phyloP scores from a whole-genome alignment of 148 eudicot genomes.

The Rhododendron kiyosumense region DNA sequence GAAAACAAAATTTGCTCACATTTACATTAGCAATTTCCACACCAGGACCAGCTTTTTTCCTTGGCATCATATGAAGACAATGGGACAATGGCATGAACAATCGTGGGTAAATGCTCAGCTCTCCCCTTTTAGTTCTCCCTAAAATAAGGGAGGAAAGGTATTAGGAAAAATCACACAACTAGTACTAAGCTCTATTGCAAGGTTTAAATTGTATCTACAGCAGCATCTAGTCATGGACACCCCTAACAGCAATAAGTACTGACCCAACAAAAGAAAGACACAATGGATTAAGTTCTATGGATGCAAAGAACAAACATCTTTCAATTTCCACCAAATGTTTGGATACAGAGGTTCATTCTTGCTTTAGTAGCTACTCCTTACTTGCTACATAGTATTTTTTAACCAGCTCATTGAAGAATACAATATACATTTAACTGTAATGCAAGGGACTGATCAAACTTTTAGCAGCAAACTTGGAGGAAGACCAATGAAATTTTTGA shows the following conservation, averaged over 20 bases:
- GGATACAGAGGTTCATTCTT: background rate
- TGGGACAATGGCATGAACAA: conserved; percentile 64
- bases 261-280: background rate
- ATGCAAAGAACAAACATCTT: background rate
- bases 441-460: background rate
- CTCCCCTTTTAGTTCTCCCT: conserved; percentile 95
- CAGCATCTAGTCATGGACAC: background rate
- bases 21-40: conserved; percentile 48
- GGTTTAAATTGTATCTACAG: background rate
- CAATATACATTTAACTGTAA: background rate
- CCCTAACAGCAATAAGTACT: background rate
- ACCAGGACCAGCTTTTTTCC: conserved; percentile 58
- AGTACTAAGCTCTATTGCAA: background rate
- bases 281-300: background rate
- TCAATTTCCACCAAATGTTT: background rate
- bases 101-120: conserved; percentile 81
- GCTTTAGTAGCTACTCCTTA: background rate
- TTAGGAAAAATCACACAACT: conserved; percentile 1
- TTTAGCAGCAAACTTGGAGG: background rate
- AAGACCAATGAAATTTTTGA: background rate
- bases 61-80: conserved; percentile 96
- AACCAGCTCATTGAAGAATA: background rate
- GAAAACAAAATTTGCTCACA: conserved; percentile 9
- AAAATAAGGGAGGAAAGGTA: background rate
- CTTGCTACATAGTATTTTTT: background rate